Base-by-base conservation (phyloP, 257 asterid genomes). In the Mitragyna speciosa region DNA sequence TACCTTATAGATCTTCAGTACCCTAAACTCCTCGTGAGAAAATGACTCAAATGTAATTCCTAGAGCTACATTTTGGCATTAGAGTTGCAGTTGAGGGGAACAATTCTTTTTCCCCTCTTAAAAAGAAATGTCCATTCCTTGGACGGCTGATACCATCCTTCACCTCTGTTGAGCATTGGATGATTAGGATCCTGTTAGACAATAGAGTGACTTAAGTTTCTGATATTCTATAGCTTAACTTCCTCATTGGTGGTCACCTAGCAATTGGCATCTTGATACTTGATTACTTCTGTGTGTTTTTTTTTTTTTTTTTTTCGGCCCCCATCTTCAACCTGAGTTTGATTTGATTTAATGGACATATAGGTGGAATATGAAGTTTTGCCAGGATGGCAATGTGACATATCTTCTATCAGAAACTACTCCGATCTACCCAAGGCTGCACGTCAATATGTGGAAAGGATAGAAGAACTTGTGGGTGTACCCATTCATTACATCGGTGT, bases 401-500 rank as follows among this genome's bases (percentile, higher is more conserved):
- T 96, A 71, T 96, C 99, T 73, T 86, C 91, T 26, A 72, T 92
- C 75, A 85, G 98, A 81, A 91, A 90, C 82, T 96, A 96, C 88
- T 92, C 97, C 2, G 87, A 96, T 84, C 86, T 96, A 79, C 99
- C 99, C 16, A 83, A 84, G 87, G 92, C 96, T 75, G 97, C 99
- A 41, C 94, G 88, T 12, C 83, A 83, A 73, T 96, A 92, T 33
- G 90, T 96, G 41, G 95, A 94, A 81, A 89, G 97, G 94, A 90
- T 92, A 91, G 98, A 94, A 85, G 94, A 96, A 81, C 90, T 91
- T 7, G 96, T 89, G 7, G 98, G 98, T 54, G 89, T 91, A 67
- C 98, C 98, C 16, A 72, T 96, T 83, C 92, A 94, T 88, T 96
- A 96, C 90, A 92, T 96, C 48, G 99, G 99, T 48, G 79, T 90